phyloP scores from a whole-genome alignment of 2,329 filamentous ascomycete species.

The Tolypocladium pustulatum region DNA sequence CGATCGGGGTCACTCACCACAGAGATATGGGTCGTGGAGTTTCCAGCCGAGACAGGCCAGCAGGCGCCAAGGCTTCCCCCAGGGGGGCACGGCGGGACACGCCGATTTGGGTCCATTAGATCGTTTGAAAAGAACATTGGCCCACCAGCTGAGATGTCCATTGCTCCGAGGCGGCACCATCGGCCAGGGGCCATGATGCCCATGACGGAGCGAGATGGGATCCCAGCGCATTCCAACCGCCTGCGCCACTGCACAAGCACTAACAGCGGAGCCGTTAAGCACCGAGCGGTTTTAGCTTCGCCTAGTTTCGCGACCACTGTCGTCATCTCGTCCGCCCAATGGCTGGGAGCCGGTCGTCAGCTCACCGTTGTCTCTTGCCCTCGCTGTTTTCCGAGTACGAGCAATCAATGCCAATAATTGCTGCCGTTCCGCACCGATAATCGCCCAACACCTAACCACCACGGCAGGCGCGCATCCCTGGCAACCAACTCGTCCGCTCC shows the following conservation, averaged over 20 bases:
- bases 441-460: not conserved
- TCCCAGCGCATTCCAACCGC: not conserved
- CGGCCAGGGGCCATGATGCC: not conserved
- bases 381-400: not conserved
- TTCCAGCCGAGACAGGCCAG: not conserved
- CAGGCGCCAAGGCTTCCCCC: too few species aligned
- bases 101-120: not conserved
- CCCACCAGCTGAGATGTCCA: not conserved
- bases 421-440: not conserved
- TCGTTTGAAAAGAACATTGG: not conserved
- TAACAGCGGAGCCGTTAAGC: not conserved
- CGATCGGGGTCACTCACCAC: not conserved
- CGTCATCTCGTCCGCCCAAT: not conserved
- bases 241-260: not conserved
- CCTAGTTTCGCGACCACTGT: not conserved
- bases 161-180: not conserved
- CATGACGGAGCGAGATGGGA: not conserved
- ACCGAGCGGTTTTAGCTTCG: not conserved
- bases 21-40: not conserved
- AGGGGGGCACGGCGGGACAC: not conserved
- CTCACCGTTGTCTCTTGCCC: not conserved
- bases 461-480: not conserved
- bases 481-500: not conserved
- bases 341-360: not conserved
- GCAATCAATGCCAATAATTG: not conserved